Evolutionary conservation across 176 grass and related monocot species (phyloP).

Genomic region (Luzula sylvatica): DNA sequence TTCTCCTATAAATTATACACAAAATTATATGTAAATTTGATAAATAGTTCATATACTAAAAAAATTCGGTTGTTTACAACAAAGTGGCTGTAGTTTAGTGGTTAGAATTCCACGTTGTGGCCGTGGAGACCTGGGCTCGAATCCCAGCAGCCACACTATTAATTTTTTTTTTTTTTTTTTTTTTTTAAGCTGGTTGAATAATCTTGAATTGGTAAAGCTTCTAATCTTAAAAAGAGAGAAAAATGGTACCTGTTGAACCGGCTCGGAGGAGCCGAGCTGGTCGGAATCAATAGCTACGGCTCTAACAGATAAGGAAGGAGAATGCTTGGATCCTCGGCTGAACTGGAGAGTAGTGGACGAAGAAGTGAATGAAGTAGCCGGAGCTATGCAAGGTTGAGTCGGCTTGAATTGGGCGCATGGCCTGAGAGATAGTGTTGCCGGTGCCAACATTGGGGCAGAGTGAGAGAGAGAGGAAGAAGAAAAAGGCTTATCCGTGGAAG

Average conservation of each 20-base stretch:
- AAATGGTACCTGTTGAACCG: conserved; percentile 33
- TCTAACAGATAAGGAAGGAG: conserved; percentile 11
- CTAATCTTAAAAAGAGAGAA: background rate
- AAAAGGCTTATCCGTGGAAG: conserved; percentile 44
- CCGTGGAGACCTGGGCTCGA: conserved; percentile 62
- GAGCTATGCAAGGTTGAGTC: background rate
- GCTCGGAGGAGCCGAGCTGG: conserved; percentile 33
- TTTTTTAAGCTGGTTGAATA: too few relatives aligned
- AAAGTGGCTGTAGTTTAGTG: conserved; percentile 99
- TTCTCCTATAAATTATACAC: conserved; percentile 30
- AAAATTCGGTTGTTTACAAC: too few relatives aligned
- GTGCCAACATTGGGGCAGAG: conserved; percentile 49
- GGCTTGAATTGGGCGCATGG: conserved; percentile 28
- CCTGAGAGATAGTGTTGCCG: conserved; percentile 42
- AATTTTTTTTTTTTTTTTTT: too few relatives aligned
- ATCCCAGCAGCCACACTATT: conserved; percentile 54
- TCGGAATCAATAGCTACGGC: conserved; percentile 54
- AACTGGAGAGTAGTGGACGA: conserved; percentile 2
- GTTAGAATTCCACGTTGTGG: conserved; percentile 73
- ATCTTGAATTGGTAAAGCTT: too few relatives aligned
- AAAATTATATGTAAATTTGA: background rate
- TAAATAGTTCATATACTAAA: background rate
- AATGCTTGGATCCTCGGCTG: background rate
- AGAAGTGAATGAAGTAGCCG: conserved; percentile 9
- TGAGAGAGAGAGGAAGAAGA: background rate